phyloP scores from a whole-genome alignment of 148 eudicot species.

The Camellia japonica region DNA sequence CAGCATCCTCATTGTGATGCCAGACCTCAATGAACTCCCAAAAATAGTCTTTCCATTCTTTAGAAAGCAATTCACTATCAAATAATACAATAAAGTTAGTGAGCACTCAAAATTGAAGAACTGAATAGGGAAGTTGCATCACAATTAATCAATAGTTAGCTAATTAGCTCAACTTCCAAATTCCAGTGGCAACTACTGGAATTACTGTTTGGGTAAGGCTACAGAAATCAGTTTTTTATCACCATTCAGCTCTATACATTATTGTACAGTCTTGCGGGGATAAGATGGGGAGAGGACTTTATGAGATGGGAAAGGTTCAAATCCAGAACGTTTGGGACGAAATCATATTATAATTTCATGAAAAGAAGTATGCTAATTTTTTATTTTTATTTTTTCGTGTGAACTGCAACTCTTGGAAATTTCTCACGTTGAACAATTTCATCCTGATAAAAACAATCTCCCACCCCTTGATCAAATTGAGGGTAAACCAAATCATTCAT shows the following conservation, averaged over 20 bases:
- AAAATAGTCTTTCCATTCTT: conserved; percentile 80
- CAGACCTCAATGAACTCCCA: conserved; percentile 90
- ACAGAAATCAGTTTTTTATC: not conserved
- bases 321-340: no score
- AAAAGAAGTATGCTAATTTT: no score
- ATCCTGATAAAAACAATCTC: no score
- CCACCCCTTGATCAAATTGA: no score
- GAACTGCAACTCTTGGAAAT: no score
- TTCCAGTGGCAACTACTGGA: not conserved
- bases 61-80: conserved; percentile 79
- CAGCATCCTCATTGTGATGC: conserved; percentile 48
- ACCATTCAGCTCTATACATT: not conserved
- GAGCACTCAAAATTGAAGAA: not conserved
- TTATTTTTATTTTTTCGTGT: no score
- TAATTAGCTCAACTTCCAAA: not conserved
- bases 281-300: no score
- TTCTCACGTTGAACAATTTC: no score
- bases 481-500: no score
- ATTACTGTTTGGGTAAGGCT: not conserved
- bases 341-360: no score
- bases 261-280: no score
- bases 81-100: conserved; percentile 12
- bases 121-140: not conserved
- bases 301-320: no score
- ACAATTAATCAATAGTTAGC: not conserved